Evolutionary conservation across 306 rosid species (phyloP).

Genomic region (Gastrolobium bilobum): DNA sequence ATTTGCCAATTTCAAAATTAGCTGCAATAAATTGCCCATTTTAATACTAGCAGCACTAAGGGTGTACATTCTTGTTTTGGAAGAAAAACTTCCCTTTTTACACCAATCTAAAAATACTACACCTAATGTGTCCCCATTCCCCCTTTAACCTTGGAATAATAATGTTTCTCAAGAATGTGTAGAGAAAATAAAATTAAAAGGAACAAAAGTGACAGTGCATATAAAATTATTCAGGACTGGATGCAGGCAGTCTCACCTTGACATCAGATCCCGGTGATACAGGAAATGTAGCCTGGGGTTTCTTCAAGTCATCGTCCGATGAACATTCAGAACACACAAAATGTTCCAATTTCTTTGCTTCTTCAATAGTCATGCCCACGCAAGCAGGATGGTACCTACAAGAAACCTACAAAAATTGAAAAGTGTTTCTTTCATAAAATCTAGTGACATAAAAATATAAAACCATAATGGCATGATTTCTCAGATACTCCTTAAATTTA

Average conservation of each 20-base stretch:
- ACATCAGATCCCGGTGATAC: conserved; percentile 63
- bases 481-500: neutral
- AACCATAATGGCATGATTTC: neutral
- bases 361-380: conserved; percentile 86
- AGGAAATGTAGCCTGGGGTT: conserved; percentile 60
- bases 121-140: neutral
- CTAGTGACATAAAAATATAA: conserved; percentile 12
- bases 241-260: conserved; percentile 64
- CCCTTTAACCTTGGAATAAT: neutral
- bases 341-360: conserved; percentile 83
- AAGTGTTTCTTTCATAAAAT: conserved; percentile 41
- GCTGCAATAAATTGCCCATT: conserved; percentile 8
- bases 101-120: conserved; percentile 39
- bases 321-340: conserved; percentile 91
- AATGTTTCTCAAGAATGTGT: conserved; percentile 5
- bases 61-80: neutral
- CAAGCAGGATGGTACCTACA: conserved; percentile 98
- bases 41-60: neutral
- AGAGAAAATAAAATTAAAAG: conserved; percentile 13
- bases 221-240: neutral
- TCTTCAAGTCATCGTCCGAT: conserved; percentile 74
- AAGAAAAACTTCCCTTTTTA: neutral
- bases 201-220: conserved; percentile 7
- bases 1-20: conserved; percentile 2
- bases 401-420: conserved; percentile 48